Conservation (phyloP, 768 basidiomycete genomes). For the Tremella fuciformis region DNA sequence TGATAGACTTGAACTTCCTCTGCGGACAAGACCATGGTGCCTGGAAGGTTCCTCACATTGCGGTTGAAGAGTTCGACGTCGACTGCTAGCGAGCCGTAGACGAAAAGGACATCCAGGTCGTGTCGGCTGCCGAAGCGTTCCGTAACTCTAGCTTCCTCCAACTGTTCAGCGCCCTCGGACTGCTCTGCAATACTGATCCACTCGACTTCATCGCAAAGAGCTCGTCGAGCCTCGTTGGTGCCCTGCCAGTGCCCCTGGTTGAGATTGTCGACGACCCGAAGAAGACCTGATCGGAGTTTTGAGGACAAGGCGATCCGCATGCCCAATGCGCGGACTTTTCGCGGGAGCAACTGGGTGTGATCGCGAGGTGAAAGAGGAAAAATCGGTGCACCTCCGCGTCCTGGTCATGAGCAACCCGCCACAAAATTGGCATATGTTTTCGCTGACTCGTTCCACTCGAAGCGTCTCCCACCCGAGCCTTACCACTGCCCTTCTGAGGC, state of each 20-base stretch:
- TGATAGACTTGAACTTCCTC: constrained; percentile 73
- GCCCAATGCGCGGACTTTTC: constrained; percentile 89
- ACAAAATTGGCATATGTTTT: not conserved
- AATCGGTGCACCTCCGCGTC: constrained; percentile 82
- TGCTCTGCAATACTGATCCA: not conserved
- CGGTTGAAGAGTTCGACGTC: constrained; percentile 55
- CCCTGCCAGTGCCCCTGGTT: constrained; percentile 43
- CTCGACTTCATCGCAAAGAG: constrained; percentile 63
- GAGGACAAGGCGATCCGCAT: constrained; percentile 83
- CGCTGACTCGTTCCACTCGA: constrained; percentile 56
- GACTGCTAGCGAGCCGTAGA: constrained; percentile 31
- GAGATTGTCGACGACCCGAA: constrained; percentile 65
- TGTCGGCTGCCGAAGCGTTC: constrained; percentile 32
- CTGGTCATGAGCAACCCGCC: constrained; percentile 55
- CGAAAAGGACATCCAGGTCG: constrained; percentile 44
- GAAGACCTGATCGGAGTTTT: constrained; percentile 68
- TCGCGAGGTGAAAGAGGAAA: constrained; percentile 89
- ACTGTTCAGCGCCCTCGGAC: constrained; percentile 42
- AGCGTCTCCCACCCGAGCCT: constrained; percentile 81
- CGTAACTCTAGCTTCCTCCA: constrained; percentile 11
- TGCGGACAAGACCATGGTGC: constrained; percentile 61
- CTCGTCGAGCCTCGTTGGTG: constrained; percentile 63
- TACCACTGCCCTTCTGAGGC: constrained; percentile 86
- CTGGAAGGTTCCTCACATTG: constrained; percentile 69
- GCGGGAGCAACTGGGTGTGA: constrained; percentile 85